Evolutionary conservation across 768 basidiomycete genomes (phyloP).

Genomic region (Paxillus rubicundulus): DNA sequence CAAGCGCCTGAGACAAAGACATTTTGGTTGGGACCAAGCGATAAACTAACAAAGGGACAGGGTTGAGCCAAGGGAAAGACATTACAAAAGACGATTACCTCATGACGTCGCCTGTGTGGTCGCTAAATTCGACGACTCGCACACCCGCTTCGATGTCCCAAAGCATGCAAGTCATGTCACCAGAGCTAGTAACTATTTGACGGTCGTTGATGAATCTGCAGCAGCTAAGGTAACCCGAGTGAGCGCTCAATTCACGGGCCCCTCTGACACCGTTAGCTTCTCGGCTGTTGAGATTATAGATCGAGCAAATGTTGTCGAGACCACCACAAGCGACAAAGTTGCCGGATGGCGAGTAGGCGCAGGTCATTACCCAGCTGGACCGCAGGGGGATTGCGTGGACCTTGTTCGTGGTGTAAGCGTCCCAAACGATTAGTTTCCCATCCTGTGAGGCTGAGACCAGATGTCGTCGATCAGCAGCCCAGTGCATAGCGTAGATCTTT

Average conservation of each 20-base stretch:
- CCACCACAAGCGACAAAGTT: slow-evolving; percentile 98
- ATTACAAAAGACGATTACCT: slow-evolving; percentile 52
- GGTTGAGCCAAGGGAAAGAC: slow-evolving; percentile 9
- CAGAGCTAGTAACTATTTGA: slow-evolving; percentile 96
- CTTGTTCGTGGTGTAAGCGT: slow-evolving; percentile 99
- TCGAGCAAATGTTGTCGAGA: slow-evolving; percentile 98
- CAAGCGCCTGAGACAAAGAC: slow-evolving; percentile 99
- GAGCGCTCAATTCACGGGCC: slow-evolving; percentile 92
- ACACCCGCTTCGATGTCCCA: slow-evolving; percentile 99
- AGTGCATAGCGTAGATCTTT: slow-evolving; percentile 99
- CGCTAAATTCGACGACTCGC: slow-evolving; percentile 96
- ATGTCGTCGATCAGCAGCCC: slow-evolving; percentile 96
- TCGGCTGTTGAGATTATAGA: slow-evolving; percentile 90
- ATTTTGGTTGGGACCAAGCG: slow-evolving; percentile 90
- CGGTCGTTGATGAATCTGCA: slow-evolving; percentile 98
- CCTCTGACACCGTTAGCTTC: slow-evolving; percentile 75
- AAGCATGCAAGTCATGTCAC: slow-evolving; percentile 99
- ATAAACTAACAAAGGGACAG: slow-evolving; percentile 57
- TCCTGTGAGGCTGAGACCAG: slow-evolving; percentile 99
- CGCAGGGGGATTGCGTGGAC: slow-evolving; percentile 98
- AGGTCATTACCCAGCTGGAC: slow-evolving; percentile 99
- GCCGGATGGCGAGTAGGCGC: slow-evolving; percentile 95
- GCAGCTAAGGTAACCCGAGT: slow-evolving; percentile 97
- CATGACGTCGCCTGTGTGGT: slow-evolving; percentile 99
- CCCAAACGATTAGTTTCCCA: slow-evolving; percentile 99